These are phyloP conservation scores for Penicillium sp. DNA, from an alignment of 2,329 filamentous ascomycete genomes.

Conservation along the genomic window DNA sequence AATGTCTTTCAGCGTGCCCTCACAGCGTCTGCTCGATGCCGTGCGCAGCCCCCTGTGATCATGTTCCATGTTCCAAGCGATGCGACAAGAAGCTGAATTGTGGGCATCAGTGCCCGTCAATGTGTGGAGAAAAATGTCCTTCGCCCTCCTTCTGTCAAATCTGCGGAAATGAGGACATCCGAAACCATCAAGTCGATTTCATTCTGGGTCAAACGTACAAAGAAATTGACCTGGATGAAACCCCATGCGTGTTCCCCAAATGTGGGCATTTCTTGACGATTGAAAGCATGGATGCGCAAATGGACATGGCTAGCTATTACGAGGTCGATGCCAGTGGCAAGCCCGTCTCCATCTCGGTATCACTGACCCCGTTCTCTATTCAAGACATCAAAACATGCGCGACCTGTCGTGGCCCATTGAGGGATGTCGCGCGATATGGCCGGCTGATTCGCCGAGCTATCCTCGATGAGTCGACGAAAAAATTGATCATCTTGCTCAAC, in stretches of 20 bases:
- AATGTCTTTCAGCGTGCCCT: constrained; percentile 56
- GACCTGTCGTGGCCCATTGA: constrained; percentile 59
- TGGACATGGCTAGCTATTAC: constrained; percentile 51
- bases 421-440: constrained; percentile 61
- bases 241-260: constrained; percentile 61
- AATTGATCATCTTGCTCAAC: constrained; percentile 60
- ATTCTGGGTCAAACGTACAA: constrained; percentile 55
- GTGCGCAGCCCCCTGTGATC: constrained; percentile 67
- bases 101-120: constrained; percentile 63
- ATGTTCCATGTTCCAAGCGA: constrained; percentile 63
- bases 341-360: constrained; percentile 26
- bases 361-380: constrained; percentile 52
- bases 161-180: constrained; percentile 50
- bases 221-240: constrained; percentile 59
- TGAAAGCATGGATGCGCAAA: constrained; percentile 60
- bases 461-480: constrained; percentile 64
- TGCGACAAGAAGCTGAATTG: constrained; percentile 57
- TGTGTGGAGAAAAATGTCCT: constrained; percentile 67
- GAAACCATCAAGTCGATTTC: constrained; percentile 56
- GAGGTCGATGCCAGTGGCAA: constrained; percentile 24
- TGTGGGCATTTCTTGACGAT: constrained; percentile 66
- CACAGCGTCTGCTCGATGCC: constrained; percentile 56
- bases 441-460: constrained; percentile 60
- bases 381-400: constrained; percentile 57
- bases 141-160: constrained; percentile 54